Evolutionary conservation across 169 alveolate species (phyloP).

Genomic region (Cryptosporidium viatorum): DNA sequence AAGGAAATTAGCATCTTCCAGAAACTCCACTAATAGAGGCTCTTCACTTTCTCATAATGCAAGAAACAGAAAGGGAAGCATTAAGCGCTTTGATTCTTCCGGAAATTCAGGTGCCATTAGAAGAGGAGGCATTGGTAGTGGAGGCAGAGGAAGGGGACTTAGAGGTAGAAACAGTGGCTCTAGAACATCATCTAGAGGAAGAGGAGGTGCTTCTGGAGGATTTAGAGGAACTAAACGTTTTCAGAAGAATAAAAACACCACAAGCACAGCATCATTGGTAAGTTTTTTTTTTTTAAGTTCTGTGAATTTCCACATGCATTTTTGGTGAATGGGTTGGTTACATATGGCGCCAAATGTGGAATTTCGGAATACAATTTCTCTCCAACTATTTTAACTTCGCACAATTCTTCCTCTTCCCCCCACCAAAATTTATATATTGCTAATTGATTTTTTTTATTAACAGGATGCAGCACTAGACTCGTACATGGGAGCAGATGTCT

Average conservation of each 20-base stretch:
- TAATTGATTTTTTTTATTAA: not conserved
- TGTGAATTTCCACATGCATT: not conserved
- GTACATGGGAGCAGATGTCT: conserved; percentile 57
- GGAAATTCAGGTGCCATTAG: not conserved
- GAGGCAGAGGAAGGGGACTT: not conserved
- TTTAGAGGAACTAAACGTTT: conserved; percentile 27
- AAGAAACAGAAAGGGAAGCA: conserved; percentile 2
- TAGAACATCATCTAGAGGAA: conserved; percentile 8
- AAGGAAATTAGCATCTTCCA: not conserved
- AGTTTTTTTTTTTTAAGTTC: conserved; percentile 1
- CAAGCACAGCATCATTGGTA: conserved; percentile 53
- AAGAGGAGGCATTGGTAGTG: not conserved
- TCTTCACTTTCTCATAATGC: not conserved
- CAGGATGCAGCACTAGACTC: conserved; percentile 71
- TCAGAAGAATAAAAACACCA: conserved; percentile 28
- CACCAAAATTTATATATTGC: no score
- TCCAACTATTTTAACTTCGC: not conserved
- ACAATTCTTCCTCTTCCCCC: not conserved
- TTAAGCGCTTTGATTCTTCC: not conserved
- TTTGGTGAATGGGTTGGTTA: not conserved
- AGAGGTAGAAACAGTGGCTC: conserved; percentile 12
- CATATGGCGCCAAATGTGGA: not conserved
- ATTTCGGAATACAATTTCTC: not conserved
- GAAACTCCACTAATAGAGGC: not conserved
- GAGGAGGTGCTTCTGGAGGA: conserved; percentile 12